phyloP scores from a whole-genome alignment of 257 asterid species.

The Cordia subcordata region DNA sequence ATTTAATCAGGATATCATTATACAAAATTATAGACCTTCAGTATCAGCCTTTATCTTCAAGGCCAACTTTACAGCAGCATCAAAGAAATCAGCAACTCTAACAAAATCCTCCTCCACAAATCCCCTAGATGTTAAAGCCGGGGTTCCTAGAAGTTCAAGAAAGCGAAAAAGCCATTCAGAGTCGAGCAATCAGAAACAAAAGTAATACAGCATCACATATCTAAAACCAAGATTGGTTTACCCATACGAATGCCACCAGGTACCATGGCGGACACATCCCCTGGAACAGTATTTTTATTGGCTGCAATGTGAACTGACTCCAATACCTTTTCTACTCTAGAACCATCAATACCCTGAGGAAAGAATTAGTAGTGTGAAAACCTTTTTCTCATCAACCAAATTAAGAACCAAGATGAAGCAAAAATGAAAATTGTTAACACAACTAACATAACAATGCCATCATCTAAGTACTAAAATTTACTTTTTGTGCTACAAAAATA shows the following conservation, averaged over 20 bases:
- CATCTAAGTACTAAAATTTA: too few relatives aligned
- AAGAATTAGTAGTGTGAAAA: neutral
- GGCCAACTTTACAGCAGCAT: slow-evolving; percentile 82
- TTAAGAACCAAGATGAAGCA: too few relatives aligned
- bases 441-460: too few relatives aligned
- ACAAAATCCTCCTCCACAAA: slow-evolving; percentile 74
- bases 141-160: slow-evolving; percentile 55
- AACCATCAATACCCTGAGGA: slow-evolving; percentile 92
- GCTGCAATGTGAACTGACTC: slow-evolving; percentile 96
- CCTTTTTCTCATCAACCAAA: neutral
- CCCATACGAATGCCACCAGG: slow-evolving; percentile 99
- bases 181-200: neutral
- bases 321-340: slow-evolving; percentile 90
- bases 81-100: slow-evolving; percentile 86
- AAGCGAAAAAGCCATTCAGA: neutral
- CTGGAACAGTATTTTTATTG: slow-evolving; percentile 95
- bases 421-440: too few relatives aligned
- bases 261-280: slow-evolving; percentile 99
- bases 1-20: neutral
- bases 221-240: slow-evolving; percentile 15
- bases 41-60: slow-evolving; percentile 78
- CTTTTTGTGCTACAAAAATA: too few relatives aligned
- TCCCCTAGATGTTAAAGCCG: slow-evolving; percentile 95
- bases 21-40: slow-evolving; percentile 37
- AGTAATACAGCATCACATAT: neutral